Conservation (phyloP, 1,139 yeast genomes). For the Diutina ranongensis region DNA sequence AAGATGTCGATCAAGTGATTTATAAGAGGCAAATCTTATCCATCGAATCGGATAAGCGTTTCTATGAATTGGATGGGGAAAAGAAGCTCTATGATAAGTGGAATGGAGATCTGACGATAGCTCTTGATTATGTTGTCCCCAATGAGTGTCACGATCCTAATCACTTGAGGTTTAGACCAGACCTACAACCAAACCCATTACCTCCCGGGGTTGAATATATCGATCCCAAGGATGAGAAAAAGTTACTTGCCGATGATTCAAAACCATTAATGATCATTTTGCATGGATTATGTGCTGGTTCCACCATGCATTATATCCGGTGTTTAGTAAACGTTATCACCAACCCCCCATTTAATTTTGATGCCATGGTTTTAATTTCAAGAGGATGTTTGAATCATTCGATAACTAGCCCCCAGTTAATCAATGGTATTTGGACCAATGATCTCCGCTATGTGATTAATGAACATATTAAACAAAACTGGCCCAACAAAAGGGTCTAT, state of each 20-base stretch:
- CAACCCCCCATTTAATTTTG: slow-evolving; percentile 26
- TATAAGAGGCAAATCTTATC: slow-evolving; percentile 28
- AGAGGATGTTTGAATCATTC: slow-evolving; percentile 52
- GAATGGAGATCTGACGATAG: slow-evolving; percentile 27
- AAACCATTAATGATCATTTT: slow-evolving; percentile 41
- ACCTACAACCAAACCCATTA: slow-evolving; percentile 21
- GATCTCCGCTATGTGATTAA: slow-evolving; percentile 43
- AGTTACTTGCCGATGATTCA: slow-evolving; percentile 22
- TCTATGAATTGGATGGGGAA: slow-evolving; percentile 20
- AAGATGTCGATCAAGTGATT: slow-evolving; percentile 21
- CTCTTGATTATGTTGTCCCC: slow-evolving; percentile 8
- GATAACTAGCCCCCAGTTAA: slow-evolving; percentile 45
- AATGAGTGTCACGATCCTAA: no score
- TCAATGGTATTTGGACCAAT: slow-evolving; percentile 53
- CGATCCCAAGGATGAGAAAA: slow-evolving; percentile 22
- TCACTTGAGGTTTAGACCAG: slow-evolving; percentile 18
- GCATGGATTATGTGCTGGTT: slow-evolving; percentile 56
- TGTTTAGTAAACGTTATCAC: slow-evolving; percentile 25
- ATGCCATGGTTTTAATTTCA: slow-evolving; percentile 43
- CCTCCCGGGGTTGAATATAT: slow-evolving; percentile 34
- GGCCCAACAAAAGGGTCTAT: slow-evolving; percentile 42
- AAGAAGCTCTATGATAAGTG: slow-evolving; percentile 27
- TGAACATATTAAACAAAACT: slow-evolving; percentile 30
- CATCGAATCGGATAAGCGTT: slow-evolving; percentile 17
- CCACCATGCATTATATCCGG: slow-evolving; percentile 45